phyloP scores from a whole-genome alignment of 2,329 filamentous ascomycete genomes.

The Trichophyton schoenleinii region DNA sequence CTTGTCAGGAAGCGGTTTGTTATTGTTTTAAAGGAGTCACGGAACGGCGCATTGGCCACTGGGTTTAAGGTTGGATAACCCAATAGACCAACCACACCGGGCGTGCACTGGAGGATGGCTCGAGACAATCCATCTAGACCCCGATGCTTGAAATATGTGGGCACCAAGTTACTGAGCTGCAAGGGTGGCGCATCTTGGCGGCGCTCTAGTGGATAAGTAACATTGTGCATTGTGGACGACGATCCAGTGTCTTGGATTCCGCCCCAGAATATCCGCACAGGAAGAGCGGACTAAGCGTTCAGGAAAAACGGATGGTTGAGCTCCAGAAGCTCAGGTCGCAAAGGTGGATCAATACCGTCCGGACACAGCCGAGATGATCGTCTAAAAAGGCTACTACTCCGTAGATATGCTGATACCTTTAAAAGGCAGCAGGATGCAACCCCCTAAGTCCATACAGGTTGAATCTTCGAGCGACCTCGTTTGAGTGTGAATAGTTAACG shows the following conservation, averaged over 20 bases:
- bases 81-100: not conserved
- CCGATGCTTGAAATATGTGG: not conserved
- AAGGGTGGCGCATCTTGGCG: not conserved
- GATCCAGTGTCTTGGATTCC: not conserved
- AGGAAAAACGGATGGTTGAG: not conserved
- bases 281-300: not conserved
- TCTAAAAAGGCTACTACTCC: not conserved
- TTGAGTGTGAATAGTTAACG: not conserved
- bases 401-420: not conserved
- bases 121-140: not conserved
- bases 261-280: not conserved
- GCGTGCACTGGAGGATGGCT: not conserved
- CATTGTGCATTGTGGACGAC: not conserved
- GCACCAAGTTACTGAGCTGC: not conserved
- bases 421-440: not conserved
- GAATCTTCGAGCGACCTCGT: not conserved
- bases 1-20: not conserved
- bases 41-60: constrained; percentile 1
- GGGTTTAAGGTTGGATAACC: constrained; percentile 1
- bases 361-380: not conserved
- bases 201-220: not conserved
- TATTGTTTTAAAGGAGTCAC: not conserved
- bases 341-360: not conserved
- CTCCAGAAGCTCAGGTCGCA: not conserved
- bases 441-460: not conserved